Evolutionary conservation across 75 land plant genomes (phyloP).

Genomic region (Selaginella tamariscina): DNA sequence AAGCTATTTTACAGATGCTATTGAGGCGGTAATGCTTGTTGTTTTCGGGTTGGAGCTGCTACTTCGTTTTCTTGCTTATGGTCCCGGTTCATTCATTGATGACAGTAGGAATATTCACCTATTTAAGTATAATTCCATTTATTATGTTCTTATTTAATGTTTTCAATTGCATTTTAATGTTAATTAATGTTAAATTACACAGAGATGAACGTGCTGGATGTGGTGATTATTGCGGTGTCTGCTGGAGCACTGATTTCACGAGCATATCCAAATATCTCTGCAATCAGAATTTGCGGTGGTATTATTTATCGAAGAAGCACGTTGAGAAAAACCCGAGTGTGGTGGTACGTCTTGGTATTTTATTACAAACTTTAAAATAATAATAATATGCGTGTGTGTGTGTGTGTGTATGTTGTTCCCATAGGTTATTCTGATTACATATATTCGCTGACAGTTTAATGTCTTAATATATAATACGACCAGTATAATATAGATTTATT

Average conservation of each 20-base stretch:
- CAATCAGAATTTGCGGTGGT: constrained; percentile 26
- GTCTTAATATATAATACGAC: background rate
- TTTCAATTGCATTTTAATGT: too few species aligned
- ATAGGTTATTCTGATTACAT: too few species aligned
- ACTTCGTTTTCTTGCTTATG: constrained; percentile 20
- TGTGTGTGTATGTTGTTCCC: too few species aligned
- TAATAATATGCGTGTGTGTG: too few species aligned
- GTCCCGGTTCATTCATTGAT: constrained; percentile 11
- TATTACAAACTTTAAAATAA: too few species aligned
- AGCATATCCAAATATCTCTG: constrained; percentile 27
- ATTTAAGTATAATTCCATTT: background rate
- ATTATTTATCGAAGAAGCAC: constrained; percentile 12
- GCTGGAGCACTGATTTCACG: constrained; percentile 15
- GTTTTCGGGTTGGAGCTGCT: constrained; percentile 20
- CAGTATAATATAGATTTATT: too few species aligned
- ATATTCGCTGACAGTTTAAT: too few species aligned
- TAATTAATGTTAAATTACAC: too few species aligned
- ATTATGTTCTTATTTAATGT: background rate
- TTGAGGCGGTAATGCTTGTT: constrained; percentile 21
- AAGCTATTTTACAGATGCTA: constrained; percentile 22
- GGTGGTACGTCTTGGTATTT: constrained; percentile 1
- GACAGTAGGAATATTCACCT: constrained; percentile 18
- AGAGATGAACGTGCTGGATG: constrained; percentile 29
- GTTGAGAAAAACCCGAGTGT: background rate
- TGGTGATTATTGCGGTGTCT: constrained; percentile 20